phyloP scores from a whole-genome alignment of 2,329 filamentous ascomycete species.

The Aspergillus sp. region DNA sequence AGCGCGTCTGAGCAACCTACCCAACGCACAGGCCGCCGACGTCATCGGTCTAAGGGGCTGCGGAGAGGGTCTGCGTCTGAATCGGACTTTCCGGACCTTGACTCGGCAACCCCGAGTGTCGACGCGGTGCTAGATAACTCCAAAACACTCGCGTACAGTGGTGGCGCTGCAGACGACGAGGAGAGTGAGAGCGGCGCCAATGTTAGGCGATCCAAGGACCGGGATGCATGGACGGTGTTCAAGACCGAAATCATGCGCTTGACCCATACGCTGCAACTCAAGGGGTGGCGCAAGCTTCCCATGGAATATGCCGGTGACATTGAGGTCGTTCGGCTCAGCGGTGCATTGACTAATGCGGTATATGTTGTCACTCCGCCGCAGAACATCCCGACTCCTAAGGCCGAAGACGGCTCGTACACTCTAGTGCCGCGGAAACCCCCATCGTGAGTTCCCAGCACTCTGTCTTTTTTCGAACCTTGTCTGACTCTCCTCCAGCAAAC shows the following conservation, averaged over 20 bases:
- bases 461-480: not conserved
- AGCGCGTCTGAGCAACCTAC: slow-evolving; percentile 16
- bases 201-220: slow-evolving; percentile 63
- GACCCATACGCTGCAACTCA: slow-evolving; percentile 82
- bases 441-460: slow-evolving; percentile 44
- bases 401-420: slow-evolving; percentile 40
- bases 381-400: slow-evolving; percentile 51
- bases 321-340: slow-evolving; percentile 60
- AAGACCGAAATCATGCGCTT: slow-evolving; percentile 90
- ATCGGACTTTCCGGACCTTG: slow-evolving; percentile 80
- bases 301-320: slow-evolving; percentile 44
- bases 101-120: slow-evolving; percentile 78
- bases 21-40: slow-evolving; percentile 31
- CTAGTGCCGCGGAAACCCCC: slow-evolving; percentile 49
- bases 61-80: slow-evolving; percentile 67
- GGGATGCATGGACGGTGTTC: slow-evolving; percentile 78
- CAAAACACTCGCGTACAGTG: slow-evolving; percentile 76
- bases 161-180: slow-evolving; percentile 50
- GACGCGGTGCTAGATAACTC: slow-evolving; percentile 86
- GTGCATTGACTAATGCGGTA: slow-evolving; percentile 92
- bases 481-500: slow-evolving; percentile 53
- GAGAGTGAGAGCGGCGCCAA: slow-evolving; percentile 44
- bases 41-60: slow-evolving; percentile 36
- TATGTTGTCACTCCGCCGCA: slow-evolving; percentile 87
- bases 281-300: slow-evolving; percentile 85